Evolutionary conservation across 768 basidiomycete species (phyloP).

Genomic region (Tulasnella sp.): DNA sequence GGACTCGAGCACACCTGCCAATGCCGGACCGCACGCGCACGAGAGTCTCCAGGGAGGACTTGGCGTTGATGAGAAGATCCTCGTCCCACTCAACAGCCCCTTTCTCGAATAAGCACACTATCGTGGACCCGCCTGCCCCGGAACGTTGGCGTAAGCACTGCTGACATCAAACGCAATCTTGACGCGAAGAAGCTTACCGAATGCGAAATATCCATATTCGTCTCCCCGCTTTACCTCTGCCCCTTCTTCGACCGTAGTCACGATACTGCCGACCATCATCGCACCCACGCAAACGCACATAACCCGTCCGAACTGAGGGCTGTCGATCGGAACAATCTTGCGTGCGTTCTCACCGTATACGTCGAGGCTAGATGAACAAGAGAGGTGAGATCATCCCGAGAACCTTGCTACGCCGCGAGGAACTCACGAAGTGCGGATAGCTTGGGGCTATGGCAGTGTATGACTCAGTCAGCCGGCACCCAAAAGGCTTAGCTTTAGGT

Average conservation of each 20-base stretch:
- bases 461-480: slow-evolving; percentile 14
- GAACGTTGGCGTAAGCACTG: slow-evolving; percentile 2
- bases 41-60: slow-evolving; percentile 81
- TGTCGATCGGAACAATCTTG: slow-evolving; percentile 89
- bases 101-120: slow-evolving; percentile 85
- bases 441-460: slow-evolving; percentile 63
- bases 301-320: slow-evolving; percentile 81
- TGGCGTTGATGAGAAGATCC: slow-evolving; percentile 79
- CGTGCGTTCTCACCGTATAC: slow-evolving; percentile 94
- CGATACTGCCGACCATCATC: slow-evolving; percentile 93
- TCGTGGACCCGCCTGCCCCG: slow-evolving; percentile 75
- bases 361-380: slow-evolving; percentile 48
- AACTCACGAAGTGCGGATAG: slow-evolving; percentile 65
- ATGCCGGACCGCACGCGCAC: slow-evolving; percentile 86
- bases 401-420: slow-evolving; percentile 8
- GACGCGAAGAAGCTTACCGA: slow-evolving; percentile 53
- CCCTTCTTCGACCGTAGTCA: slow-evolving; percentile 82
- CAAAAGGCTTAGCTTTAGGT: background rate
- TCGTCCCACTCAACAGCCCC: slow-evolving; percentile 86
- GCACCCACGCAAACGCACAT: slow-evolving; percentile 91
- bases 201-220: slow-evolving; percentile 93
- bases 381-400: background rate
- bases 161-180: background rate
- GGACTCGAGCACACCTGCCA: slow-evolving; percentile 40
- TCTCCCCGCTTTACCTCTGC: slow-evolving; percentile 75